Conservation (phyloP, 805 yeast species). For the Candida maris region DNA sequence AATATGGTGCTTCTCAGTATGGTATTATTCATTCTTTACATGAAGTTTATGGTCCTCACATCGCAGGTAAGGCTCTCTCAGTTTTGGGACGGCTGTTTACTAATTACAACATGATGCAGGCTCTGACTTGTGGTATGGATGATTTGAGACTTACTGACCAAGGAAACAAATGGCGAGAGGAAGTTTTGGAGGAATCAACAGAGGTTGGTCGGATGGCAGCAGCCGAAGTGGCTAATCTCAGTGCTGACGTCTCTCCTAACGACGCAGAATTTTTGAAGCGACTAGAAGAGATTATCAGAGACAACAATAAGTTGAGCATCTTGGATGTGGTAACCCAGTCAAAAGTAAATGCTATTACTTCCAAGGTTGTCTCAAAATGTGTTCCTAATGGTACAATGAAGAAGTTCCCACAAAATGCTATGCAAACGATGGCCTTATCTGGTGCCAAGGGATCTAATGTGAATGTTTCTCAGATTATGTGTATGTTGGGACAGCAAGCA, state of each 20-base stretch:
- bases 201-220: constrained; percentile 92
- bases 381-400: constrained; percentile 97
- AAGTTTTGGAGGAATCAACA: constrained; percentile 69
- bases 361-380: constrained; percentile 91
- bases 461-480: constrained; percentile 98
- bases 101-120: constrained; percentile 84
- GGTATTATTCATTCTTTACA: constrained; percentile 96
- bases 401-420: constrained; percentile 89
- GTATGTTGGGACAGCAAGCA: constrained; percentile 98
- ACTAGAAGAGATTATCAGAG: constrained; percentile 91
- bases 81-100: constrained; percentile 96
- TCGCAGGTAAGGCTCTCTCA: constrained; percentile 85
- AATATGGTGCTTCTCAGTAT: constrained; percentile 95
- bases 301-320: constrained; percentile 86
- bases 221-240: constrained; percentile 86
- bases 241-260: constrained; percentile 38
- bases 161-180: constrained; percentile 87
- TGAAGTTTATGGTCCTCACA: constrained; percentile 88
- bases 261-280: constrained; percentile 82
- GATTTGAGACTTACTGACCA: constrained; percentile 88
- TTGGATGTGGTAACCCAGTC: constrained; percentile 94
- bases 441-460: constrained; percentile 99
- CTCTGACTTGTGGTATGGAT: constrained; percentile 99
- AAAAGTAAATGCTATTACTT: constrained; percentile 85
- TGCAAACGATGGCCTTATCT: constrained; percentile 98